Conservation (phyloP, 2,329 filamentous ascomycete species). For the Claviceps purpurea region DNA sequence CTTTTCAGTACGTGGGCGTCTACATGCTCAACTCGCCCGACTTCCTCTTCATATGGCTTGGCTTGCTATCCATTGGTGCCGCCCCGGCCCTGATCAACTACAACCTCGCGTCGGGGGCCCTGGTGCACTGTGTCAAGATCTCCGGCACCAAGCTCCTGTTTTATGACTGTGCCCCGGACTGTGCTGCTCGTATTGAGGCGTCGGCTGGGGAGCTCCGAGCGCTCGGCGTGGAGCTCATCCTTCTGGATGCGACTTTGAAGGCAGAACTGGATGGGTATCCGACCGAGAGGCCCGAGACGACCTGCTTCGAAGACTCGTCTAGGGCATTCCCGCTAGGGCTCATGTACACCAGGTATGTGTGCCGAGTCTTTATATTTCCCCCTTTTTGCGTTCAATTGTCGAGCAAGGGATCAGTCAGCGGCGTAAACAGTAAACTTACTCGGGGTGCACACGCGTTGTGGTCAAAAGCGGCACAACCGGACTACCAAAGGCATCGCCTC, state of each 20-base stretch:
- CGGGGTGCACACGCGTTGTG: too few species aligned
- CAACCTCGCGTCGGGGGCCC: constrained; percentile 3
- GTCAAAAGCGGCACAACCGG: constrained; percentile 4
- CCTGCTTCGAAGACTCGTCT: constrained; percentile 2
- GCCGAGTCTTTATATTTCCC: neutral
- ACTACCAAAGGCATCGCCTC: constrained; percentile 2
- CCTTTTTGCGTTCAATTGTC: neutral
- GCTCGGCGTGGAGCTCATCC: neutral
- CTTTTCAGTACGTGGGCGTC: constrained; percentile 3
- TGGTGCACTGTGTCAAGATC: constrained; percentile 3
- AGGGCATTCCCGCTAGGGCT: neutral
- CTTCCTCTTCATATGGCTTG: constrained; percentile 5
- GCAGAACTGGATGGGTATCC: constrained; percentile 1
- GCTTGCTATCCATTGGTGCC: constrained; percentile 6
- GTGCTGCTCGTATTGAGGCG: neutral
- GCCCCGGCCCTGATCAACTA: constrained; percentile 6
- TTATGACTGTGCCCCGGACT: constrained; percentile 3
- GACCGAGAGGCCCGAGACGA: neutral
- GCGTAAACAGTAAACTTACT: too few species aligned
- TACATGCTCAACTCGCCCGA: constrained; percentile 7
- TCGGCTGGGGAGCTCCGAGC: neutral
- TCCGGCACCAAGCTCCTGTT: constrained; percentile 2
- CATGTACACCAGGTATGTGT: constrained; percentile 4
- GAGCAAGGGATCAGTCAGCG: neutral
- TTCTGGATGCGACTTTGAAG: constrained; percentile 1